Evolutionary conservation across 2,329 filamentous ascomycete genomes (phyloP).

Genomic region (Diaporthe destruens): DNA sequence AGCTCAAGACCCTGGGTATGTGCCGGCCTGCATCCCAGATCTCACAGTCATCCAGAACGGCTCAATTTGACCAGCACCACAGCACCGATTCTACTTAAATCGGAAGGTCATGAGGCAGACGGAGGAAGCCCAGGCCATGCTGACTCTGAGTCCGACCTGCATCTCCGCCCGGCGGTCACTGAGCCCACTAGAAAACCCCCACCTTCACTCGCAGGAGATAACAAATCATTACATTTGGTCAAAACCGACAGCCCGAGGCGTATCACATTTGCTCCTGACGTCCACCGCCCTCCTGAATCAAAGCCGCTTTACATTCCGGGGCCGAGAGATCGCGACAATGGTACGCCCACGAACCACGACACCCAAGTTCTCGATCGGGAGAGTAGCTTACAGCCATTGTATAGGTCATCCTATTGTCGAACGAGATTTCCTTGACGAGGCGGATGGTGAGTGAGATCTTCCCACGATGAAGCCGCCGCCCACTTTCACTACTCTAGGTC

Average conservation of each 20-base stretch:
- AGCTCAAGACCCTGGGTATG: constrained; percentile 13
- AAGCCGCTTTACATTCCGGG: constrained; percentile 43
- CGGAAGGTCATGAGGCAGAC: not conserved
- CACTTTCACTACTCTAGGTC: not conserved
- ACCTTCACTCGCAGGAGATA: not conserved
- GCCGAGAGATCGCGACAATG: constrained; percentile 36
- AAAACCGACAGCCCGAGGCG: constrained; percentile 17
- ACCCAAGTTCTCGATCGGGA: not conserved
- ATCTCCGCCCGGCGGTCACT: constrained; percentile 9
- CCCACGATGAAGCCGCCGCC: not conserved
- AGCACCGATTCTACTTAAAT: constrained; percentile 16
- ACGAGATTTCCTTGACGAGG: constrained; percentile 7
- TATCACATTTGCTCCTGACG: constrained; percentile 9
- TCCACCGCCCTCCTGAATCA: constrained; percentile 1
- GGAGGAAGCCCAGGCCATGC: not conserved
- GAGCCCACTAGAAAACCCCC: constrained; percentile 16
- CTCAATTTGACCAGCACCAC: not conserved
- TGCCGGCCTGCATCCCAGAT: not conserved
- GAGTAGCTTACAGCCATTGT: not conserved
- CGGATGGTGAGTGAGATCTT: not conserved
- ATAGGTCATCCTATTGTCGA: constrained; percentile 25
- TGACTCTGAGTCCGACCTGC: constrained; percentile 10
- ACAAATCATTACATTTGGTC: constrained; percentile 3
- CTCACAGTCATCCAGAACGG: not conserved
- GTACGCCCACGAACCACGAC: not conserved